Evolutionary conservation across 345 rosid genomes (phyloP).

Genomic region (Ailanthus altissimus): DNA sequence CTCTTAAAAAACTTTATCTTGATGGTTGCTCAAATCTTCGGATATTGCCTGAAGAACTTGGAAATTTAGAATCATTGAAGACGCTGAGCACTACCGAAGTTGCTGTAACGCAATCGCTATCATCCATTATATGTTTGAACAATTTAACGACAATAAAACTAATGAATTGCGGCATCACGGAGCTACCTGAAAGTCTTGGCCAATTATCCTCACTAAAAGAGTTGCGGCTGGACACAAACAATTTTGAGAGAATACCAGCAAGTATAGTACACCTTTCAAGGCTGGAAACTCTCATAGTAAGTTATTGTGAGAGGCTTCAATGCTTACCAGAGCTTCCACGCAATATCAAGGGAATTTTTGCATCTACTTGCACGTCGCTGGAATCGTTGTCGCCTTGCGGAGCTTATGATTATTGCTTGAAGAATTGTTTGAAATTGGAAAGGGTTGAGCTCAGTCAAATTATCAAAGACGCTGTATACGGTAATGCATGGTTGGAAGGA

Average conservation of each 20-base stretch:
- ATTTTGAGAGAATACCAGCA: no score
- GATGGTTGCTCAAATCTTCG: neutral
- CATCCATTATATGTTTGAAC: neutral
- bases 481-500: no score
- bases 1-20: no score
- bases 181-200: no score
- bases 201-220: neutral
- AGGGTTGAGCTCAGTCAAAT: no score
- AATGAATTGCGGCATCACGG: neutral
- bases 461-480: no score
- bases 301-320: neutral
- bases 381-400: no score
- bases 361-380: neutral
- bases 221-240: no score
- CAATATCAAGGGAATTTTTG: neutral
- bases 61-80: no score
- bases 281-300: neutral
- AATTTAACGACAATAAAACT: neutral
- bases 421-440: no score
- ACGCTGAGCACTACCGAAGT: slow-evolving; percentile 15
- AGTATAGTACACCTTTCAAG: no score
- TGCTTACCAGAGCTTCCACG: neutral
- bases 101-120: neutral
- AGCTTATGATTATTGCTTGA: no score
- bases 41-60: neutral